Percentiles rank a stretch among this genome's conserved stretches.
Conservation (phyloP, 768 basidiomycete genomes). For the Paxillus rubicundulus region DNA sequence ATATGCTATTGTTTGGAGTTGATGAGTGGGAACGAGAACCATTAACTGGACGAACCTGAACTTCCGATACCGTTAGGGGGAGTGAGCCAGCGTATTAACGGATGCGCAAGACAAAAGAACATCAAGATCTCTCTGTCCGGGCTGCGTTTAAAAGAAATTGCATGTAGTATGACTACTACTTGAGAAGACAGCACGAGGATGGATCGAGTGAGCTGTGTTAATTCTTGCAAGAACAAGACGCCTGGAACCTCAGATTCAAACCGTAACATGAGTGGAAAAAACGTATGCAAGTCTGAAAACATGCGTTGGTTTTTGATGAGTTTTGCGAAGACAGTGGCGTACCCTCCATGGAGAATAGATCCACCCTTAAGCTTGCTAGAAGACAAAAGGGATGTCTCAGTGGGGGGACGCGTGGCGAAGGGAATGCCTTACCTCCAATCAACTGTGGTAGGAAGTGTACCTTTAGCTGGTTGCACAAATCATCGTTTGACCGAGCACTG, state of each 20-base stretch:
- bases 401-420: neutral
- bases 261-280: conserved; percentile 16
- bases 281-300: conserved; percentile 12
- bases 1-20: conserved; percentile 30
- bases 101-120: conserved; percentile 27
- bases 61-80: conserved; percentile 37
- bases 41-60: conserved; percentile 27
- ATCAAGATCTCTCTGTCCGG: conserved; percentile 30
- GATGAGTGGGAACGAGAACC: neutral
- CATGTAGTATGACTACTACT: conserved; percentile 15
- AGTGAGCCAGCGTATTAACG: conserved; percentile 30
- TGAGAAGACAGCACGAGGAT: conserved; percentile 29
- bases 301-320: neutral
- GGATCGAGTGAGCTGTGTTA: conserved; percentile 21
- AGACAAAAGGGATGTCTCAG: conserved; percentile 3
- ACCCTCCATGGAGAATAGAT: conserved; percentile 22
- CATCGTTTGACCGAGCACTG: conserved; percentile 19
- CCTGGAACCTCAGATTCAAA: conserved; percentile 38
- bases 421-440: conserved; percentile 30
- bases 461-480: conserved; percentile 33
- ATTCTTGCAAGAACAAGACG: conserved; percentile 28
- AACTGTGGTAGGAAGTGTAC: conserved; percentile 40
- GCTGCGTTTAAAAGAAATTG: conserved; percentile 14
- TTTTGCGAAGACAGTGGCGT: neutral
- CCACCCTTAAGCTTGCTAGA: conserved; percentile 25